Percentiles rank a stretch among this genome's conserved stretches.
phyloP scores from a whole-genome alignment of 306 rosid species.

The Pyrus pyrifolia region DNA sequence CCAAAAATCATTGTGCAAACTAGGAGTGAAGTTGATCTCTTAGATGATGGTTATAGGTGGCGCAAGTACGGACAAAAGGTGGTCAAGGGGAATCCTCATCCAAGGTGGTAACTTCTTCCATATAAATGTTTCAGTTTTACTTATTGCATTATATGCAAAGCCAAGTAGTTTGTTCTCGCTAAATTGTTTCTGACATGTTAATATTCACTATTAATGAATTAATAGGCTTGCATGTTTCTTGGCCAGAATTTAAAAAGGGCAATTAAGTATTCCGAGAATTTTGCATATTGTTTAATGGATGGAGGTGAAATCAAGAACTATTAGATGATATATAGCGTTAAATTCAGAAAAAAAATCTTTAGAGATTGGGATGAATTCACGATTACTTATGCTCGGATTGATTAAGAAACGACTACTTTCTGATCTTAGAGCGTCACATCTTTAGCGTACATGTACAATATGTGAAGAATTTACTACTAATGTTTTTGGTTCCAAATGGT shows the following conservation, averaged over 20 bases:
- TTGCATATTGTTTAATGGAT: background rate
- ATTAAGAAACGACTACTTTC: background rate
- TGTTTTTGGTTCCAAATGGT: background rate
- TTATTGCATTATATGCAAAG: background rate
- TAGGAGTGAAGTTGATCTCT: conserved; percentile 88
- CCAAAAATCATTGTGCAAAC: conserved; percentile 96
- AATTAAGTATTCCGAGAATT: background rate
- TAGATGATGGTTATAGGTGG: conserved; percentile 97
- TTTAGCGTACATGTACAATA: background rate
- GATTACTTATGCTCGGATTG: background rate
- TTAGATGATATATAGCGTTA: background rate
- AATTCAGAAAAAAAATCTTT: background rate
- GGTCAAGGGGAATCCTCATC: conserved; percentile 97
- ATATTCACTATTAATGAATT: background rate
- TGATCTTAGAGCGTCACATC: background rate
- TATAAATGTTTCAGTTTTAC: conserved; percentile 3
- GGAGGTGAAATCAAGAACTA: background rate
- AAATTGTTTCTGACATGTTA: background rate
- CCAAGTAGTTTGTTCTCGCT: background rate
- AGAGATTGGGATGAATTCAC: background rate
- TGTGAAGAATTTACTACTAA: background rate
- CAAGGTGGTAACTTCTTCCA: conserved; percentile 52
- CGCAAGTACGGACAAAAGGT: conserved; percentile 97
- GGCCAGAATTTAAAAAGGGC: background rate
- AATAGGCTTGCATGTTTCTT: conserved; percentile 1